These are phyloP conservation scores for Sugiyamaella smithiae DNA, from an alignment of 805 yeast species.

Conservation along the genomic window DNA sequence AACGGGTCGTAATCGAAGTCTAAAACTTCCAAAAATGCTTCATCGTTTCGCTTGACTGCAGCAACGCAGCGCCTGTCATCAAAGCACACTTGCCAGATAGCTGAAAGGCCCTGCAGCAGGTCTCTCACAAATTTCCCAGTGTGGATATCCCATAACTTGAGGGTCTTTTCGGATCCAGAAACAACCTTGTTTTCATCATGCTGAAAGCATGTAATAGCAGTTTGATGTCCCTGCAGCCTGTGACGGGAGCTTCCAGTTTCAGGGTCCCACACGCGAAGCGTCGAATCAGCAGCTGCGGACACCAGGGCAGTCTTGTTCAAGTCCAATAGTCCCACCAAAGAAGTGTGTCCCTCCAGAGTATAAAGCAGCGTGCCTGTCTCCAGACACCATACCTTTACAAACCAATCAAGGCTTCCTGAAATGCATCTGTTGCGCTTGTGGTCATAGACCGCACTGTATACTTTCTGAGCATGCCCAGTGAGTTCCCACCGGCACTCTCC, in stretches of 20 bases:
- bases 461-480: slow-evolving; percentile 81
- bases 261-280: slow-evolving; percentile 92
- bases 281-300: slow-evolving; percentile 94
- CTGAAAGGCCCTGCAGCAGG: slow-evolving; percentile 70
- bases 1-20: slow-evolving; percentile 60
- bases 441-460: slow-evolving; percentile 86
- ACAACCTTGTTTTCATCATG: slow-evolving; percentile 81
- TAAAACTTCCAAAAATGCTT: slow-evolving; percentile 76
- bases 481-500: slow-evolving; percentile 71
- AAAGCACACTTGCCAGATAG: slow-evolving; percentile 93
- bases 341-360: slow-evolving; percentile 81
- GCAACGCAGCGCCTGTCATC: slow-evolving; percentile 83
- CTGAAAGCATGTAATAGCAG: slow-evolving; percentile 91
- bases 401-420: slow-evolving; percentile 88
- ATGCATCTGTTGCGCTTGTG: slow-evolving; percentile 72
- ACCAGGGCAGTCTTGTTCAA: slow-evolving; percentile 74
- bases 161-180: slow-evolving; percentile 84
- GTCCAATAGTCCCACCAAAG: slow-evolving; percentile 83
- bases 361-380: slow-evolving; percentile 66
- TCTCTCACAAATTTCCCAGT: slow-evolving; percentile 73
- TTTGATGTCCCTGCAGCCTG: slow-evolving; percentile 70
- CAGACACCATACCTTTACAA: slow-evolving; percentile 87
- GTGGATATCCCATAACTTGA: slow-evolving; percentile 82
- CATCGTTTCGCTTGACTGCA: slow-evolving; percentile 73
- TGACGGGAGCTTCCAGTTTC: slow-evolving; percentile 62